A percentile compares a stretch with the other conserved stretches of the same genome.
These are phyloP conservation scores for Hericium rajendrae DNA, from an alignment of 768 basidiomycete genomes.

Conservation along the genomic window DNA sequence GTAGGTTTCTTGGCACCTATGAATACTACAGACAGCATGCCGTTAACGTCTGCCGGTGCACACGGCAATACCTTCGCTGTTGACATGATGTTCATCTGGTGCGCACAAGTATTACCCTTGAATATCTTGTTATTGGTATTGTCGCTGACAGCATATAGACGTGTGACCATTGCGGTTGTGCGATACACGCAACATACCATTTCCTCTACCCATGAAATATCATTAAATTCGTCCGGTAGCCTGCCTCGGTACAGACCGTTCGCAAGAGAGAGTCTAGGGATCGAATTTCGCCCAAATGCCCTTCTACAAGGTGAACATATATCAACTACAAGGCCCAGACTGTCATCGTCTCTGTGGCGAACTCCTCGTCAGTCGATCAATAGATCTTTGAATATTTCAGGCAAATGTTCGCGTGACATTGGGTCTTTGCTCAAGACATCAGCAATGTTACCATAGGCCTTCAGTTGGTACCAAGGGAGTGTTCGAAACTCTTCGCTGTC, in stretches of 20 bases:
- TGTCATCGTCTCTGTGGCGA: no score
- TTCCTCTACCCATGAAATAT: slow-evolving; percentile 6
- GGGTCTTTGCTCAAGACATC: no score
- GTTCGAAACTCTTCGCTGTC: no score
- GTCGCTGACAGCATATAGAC: slow-evolving; percentile 19
- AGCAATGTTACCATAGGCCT: no score
- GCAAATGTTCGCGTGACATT: no score
- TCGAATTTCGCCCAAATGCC: no score
- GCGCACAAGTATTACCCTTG: slow-evolving; percentile 27
- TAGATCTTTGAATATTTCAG: no score
- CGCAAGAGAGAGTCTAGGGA: background rate
- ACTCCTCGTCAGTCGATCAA: no score
- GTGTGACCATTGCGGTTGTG: slow-evolving; percentile 21
- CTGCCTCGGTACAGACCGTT: background rate
- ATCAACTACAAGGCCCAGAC: no score
- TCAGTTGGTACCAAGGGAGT: no score
- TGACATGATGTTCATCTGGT: slow-evolving; percentile 24
- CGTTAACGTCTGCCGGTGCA: slow-evolving; percentile 19
- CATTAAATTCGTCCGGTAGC: slow-evolving; percentile 17
- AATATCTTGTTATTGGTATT: slow-evolving; percentile 17
- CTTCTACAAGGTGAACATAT: no score
- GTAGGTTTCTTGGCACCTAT: slow-evolving; percentile 18
- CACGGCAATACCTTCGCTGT: slow-evolving; percentile 21
- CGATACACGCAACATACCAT: slow-evolving; percentile 17
- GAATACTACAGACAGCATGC: slow-evolving; percentile 21